phyloP scores from a whole-genome alignment of 2,329 filamentous ascomycete species.

The Cephalotrichum gorgonifer region DNA sequence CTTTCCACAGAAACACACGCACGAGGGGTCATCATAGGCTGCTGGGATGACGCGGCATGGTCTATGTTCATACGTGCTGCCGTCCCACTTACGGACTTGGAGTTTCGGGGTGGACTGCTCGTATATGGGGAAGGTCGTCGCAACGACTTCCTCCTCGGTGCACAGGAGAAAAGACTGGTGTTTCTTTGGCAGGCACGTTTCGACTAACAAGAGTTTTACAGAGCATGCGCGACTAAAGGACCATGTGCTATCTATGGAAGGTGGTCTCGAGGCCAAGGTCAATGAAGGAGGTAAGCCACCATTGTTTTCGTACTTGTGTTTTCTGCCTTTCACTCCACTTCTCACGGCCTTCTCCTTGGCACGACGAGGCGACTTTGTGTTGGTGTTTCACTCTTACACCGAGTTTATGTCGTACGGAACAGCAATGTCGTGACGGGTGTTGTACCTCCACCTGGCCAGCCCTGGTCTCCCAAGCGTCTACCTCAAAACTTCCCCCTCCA shows the following conservation, averaged over 20 bases:
- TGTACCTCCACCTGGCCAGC: not conserved
- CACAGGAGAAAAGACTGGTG: too few species aligned
- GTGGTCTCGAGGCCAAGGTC: slow-evolving; percentile 80
- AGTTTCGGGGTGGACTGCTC: not conserved
- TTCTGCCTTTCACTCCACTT: not conserved
- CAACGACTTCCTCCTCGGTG: not conserved
- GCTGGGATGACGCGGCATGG: not conserved
- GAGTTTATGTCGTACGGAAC: not conserved
- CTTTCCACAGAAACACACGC: not conserved
- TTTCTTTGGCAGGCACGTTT: not conserved
- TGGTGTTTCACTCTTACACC: not conserved
- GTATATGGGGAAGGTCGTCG: too few species aligned
- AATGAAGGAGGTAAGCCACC: slow-evolving; percentile 74
- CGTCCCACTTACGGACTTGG: not conserved
- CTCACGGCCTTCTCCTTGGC: not conserved
- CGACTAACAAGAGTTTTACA: slow-evolving; percentile 18
- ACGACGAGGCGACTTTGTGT: not conserved
- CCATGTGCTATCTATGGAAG: slow-evolving; percentile 76
- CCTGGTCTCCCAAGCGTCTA: not conserved
- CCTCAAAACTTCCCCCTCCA: not conserved
- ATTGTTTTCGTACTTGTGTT: slow-evolving; percentile 13
- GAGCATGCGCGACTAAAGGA: slow-evolving; percentile 92
- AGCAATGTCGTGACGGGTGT: too few species aligned
- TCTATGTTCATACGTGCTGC: not conserved
- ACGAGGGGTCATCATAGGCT: not conserved